A percentile compares a stretch with the other conserved stretches of the same genome.
Evolutionary conservation across 805 yeast genomes (phyloP).

Genomic region (Isabelozyma pseudorhagii): DNA sequence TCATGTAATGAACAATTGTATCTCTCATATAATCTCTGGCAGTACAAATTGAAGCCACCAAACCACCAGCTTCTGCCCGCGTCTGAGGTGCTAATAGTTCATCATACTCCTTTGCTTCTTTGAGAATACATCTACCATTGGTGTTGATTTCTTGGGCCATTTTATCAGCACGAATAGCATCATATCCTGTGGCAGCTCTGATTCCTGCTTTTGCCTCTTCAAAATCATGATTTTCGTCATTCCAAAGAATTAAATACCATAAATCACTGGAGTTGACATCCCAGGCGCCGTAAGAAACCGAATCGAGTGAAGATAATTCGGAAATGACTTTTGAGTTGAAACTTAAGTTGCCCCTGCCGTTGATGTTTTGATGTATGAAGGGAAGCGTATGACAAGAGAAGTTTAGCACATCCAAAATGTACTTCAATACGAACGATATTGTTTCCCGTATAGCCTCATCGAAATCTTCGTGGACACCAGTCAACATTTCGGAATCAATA

Average conservation of each 20-base stretch:
- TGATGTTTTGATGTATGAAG: slow-evolving; percentile 27
- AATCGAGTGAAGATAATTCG: slow-evolving; percentile 29
- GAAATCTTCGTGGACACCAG: slow-evolving; percentile 9
- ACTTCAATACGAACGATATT: slow-evolving; percentile 36
- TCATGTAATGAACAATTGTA: slow-evolving; percentile 39
- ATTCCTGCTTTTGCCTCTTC: slow-evolving; percentile 52
- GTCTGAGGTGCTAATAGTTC: slow-evolving; percentile 31
- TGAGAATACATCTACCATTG: slow-evolving; percentile 50
- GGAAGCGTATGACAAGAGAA: slow-evolving; percentile 40
- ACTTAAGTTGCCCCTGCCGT: slow-evolving; percentile 14
- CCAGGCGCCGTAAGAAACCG: slow-evolving; percentile 24
- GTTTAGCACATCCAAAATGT: slow-evolving; percentile 41
- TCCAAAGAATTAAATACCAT: slow-evolving; percentile 64
- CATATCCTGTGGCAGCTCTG: slow-evolving; percentile 24
- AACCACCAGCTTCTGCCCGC: slow-evolving; percentile 44
- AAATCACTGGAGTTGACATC: slow-evolving; percentile 29
- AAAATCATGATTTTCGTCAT: slow-evolving; percentile 70
- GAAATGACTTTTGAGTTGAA: slow-evolving; percentile 26
- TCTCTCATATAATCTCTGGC: slow-evolving; percentile 52
- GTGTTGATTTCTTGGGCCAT: slow-evolving; percentile 46
- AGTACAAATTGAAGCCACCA: slow-evolving; percentile 54
- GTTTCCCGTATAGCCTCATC: slow-evolving; percentile 19
- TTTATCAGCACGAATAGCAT: slow-evolving; percentile 23
- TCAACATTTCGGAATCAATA: slow-evolving; percentile 1
- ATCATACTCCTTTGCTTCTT: slow-evolving; percentile 19